Conservation (phyloP, 2,329 filamentous ascomycete genomes). For the Zasmidium citrigriseum region DNA sequence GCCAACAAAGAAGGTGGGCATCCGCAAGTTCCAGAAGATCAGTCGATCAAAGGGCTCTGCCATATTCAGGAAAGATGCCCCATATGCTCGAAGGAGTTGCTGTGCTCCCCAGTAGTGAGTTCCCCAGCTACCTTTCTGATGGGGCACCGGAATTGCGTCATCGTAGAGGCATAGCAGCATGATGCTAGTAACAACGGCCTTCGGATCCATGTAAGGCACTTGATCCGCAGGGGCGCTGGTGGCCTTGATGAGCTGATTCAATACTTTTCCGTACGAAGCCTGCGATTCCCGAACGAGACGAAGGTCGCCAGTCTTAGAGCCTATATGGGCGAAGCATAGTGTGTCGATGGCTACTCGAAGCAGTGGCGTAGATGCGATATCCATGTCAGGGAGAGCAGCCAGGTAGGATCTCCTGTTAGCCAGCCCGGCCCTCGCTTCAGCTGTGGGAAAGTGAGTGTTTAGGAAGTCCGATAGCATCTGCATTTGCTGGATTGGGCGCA, state of each 20-base stretch:
- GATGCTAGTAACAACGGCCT: constrained; percentile 15
- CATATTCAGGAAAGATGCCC: constrained; percentile 10
- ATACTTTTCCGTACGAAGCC: constrained; percentile 9
- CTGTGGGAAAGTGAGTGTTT: constrained; percentile 9
- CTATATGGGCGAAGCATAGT: constrained; percentile 12
- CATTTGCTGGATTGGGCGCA: constrained; percentile 10
- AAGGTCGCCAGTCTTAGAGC: constrained; percentile 7
- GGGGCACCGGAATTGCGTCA: constrained; percentile 8
- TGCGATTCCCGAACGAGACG: constrained; percentile 11
- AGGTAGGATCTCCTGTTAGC: constrained; percentile 12
- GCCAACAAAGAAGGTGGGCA: constrained; percentile 14
- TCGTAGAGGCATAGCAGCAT: constrained; percentile 15
- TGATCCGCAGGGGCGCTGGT: background rate
- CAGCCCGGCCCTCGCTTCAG: constrained; percentile 10
- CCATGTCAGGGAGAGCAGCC: constrained; percentile 12
- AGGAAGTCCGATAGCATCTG: constrained; percentile 14
- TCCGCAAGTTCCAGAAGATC: constrained; percentile 12
- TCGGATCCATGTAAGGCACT: constrained; percentile 1
- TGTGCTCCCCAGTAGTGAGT: constrained; percentile 13
- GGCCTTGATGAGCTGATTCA: constrained; percentile 6
- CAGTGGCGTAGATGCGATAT: constrained; percentile 7
- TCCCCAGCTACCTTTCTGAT: constrained; percentile 5
- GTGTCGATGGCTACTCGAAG: constrained; percentile 10
- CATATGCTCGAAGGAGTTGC: constrained; percentile 9
- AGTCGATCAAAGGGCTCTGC: constrained; percentile 13